Base-by-base conservation (phyloP, 2,329 filamentous ascomycete species). In the Fusarium annulatum region DNA sequence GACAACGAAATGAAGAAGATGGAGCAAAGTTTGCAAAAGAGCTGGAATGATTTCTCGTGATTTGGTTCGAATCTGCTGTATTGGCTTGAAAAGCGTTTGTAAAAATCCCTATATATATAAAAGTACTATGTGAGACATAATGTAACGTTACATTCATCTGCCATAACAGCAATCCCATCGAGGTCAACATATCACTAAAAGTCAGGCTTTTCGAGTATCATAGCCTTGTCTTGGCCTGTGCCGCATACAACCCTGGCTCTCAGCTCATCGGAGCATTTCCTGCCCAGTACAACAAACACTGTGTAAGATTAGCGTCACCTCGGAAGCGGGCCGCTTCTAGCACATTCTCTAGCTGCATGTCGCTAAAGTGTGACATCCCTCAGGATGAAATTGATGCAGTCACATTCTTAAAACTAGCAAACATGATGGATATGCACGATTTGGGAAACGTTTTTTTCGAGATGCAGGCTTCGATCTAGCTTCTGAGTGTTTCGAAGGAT, bases 321-420 rank as follows among this genome's bases (percentile, higher is more conserved):
- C 55, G 55, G 41, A 48, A 58, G 33, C 55, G 55, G 55, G 33
- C 55, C 55, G 41, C 2, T 48, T 58, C 41, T 48, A 48, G 55
- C 19, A 48, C 14, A 33, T 58, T 48, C 41, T 18, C 12, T 45
- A 42, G 53, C 21, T 26, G 15, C 39, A 57, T 15, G 6, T 52
- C n/a, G 18, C 30, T 14, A 52, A 9, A 45, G 15, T 57, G 39
- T 21, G 39, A 33, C 38, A 43, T 2, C 12, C 28, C 3, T 57
- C 16, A n/a, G 21, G 26, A 23, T 15, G 14, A 19, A 4, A 8
- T 23, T 8, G 16, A 51, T 19, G 30, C 48, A 51, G 16, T 34
- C 9, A 52, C 30, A 34, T 51, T 51, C 48, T 23, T 34, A 23
- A 33, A 51, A 19, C 9, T 36, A 15, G 16, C 9, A 23, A 26